Percentiles rank a stretch among this genome's conserved stretches.
These are phyloP conservation scores for Botrytis elliptica DNA, from an alignment of 2,329 filamentous ascomycete species.

Conservation along the genomic window DNA sequence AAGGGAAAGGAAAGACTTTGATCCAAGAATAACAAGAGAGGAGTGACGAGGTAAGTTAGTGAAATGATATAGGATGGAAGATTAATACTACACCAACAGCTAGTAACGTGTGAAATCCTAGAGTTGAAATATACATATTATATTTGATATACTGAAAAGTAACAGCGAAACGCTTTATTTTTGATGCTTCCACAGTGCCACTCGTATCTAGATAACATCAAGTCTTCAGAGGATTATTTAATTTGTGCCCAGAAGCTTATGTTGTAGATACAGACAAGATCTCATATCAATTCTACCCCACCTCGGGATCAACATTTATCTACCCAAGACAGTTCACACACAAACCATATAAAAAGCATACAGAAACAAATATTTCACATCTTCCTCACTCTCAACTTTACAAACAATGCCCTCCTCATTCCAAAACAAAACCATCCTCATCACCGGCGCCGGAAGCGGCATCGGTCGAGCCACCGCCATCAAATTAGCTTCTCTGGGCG, in stretches of 20 bases:
- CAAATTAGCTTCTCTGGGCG: conserved; percentile 35
- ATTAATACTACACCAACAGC: neutral
- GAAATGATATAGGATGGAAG: neutral
- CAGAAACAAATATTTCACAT: neutral
- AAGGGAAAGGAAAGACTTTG: neutral
- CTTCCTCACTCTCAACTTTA: neutral
- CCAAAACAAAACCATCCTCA: conserved; percentile 32
- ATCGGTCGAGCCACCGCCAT: conserved; percentile 35
- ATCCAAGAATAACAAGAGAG: neutral
- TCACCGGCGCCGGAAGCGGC: conserved; percentile 37
- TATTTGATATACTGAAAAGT: neutral
- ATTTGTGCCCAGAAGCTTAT: neutral
- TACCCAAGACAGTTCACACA: neutral
- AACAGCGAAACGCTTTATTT: neutral
- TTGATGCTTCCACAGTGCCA: neutral
- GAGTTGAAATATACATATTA: neutral
- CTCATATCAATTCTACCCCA: neutral
- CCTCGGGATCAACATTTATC: neutral
- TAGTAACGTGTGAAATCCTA: neutral
- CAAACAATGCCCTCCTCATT: conserved; percentile 14
- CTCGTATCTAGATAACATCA: neutral
- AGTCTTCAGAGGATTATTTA: neutral
- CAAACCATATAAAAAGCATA: neutral
- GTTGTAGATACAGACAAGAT: neutral
- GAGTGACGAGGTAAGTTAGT: neutral